phyloP scores from a whole-genome alignment of 768 basidiomycete species.

The Suillus brevipes region DNA sequence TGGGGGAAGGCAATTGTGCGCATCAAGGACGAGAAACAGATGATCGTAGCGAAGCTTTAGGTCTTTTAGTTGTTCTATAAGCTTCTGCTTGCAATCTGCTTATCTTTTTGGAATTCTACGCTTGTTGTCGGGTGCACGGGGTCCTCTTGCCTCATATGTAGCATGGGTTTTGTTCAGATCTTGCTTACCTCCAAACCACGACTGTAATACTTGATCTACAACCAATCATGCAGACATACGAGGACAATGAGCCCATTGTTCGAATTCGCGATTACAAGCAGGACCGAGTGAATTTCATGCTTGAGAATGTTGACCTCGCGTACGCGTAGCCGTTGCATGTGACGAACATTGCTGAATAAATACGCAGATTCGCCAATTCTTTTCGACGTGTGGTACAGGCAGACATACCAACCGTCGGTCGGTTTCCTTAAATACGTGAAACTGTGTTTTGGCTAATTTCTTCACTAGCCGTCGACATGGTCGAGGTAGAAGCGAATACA shows the following conservation, averaged over 20 bases:
- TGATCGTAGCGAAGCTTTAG: slow-evolving; percentile 43
- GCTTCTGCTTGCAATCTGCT: neutral
- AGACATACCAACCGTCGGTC: slow-evolving; percentile 94
- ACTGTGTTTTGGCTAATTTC: slow-evolving; percentile 8
- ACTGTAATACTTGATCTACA: slow-evolving; percentile 2
- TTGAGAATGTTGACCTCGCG: slow-evolving; percentile 97
- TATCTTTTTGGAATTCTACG: neutral
- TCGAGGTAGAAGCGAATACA: slow-evolving; percentile 88
- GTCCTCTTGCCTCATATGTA: slow-evolving; percentile 13
- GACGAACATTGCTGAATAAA: slow-evolving; percentile 15
- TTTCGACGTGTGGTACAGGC: slow-evolving; percentile 93
- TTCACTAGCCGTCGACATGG: slow-evolving; percentile 92
- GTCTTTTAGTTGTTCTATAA: neutral
- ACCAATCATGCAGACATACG: slow-evolving; percentile 35
- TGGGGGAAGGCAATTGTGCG: slow-evolving; percentile 88
- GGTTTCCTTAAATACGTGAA: slow-evolving; percentile 29
- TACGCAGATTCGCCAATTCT: slow-evolving; percentile 85
- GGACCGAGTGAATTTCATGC: slow-evolving; percentile 86
- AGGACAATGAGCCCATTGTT: slow-evolving; percentile 62
- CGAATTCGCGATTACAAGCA: slow-evolving; percentile 83
- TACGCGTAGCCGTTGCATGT: slow-evolving; percentile 41
- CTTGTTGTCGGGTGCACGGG: slow-evolving; percentile 20
- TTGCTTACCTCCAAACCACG: neutral
- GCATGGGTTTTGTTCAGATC: neutral
- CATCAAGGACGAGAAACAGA: slow-evolving; percentile 52